Evolutionary conservation across 2,329 filamentous ascomycete genomes (phyloP).

Genomic region (Orbilia blumenaviensis): DNA sequence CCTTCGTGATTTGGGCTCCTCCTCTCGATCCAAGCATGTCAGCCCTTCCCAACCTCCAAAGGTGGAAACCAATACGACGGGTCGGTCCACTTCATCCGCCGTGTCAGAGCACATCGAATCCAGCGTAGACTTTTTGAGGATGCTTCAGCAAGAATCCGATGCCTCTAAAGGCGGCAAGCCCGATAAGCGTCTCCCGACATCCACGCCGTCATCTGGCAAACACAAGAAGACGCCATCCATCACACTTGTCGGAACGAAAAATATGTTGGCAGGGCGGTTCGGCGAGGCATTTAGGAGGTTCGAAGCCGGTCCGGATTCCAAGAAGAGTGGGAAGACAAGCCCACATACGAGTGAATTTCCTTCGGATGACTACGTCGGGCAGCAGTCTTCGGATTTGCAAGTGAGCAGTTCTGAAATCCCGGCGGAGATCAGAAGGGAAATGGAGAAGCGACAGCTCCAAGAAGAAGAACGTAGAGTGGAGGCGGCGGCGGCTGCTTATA

Average conservation of each 20-base stretch:
- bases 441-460: conserved; percentile 81
- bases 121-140: conserved; percentile 82
- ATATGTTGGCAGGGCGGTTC: conserved; percentile 84
- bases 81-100: conserved; percentile 57
- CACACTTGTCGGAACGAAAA: conserved; percentile 67
- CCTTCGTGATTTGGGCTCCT: conserved; percentile 77
- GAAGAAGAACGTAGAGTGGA: conserved; percentile 92
- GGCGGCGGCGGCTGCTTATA: conserved; percentile 87
- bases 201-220: conserved; percentile 74
- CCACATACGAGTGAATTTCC: conserved; percentile 61
- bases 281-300: conserved; percentile 94
- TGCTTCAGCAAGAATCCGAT: conserved; percentile 73
- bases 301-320: conserved; percentile 66
- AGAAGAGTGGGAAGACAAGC: conserved; percentile 60
- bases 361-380: conserved; percentile 69
- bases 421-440: conserved; percentile 87
- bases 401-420: conserved; percentile 69
- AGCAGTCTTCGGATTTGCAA: conserved; percentile 65
- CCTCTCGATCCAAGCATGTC: conserved; percentile 61
- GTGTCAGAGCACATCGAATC: conserved; percentile 71
- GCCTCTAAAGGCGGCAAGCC: conserved; percentile 62
- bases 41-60: conserved; percentile 60
- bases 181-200: conserved; percentile 72
- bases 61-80: conserved; percentile 58
- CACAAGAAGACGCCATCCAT: conserved; percentile 69